These are phyloP conservation scores for Reticulascus tulasneorum DNA, from an alignment of 2,329 filamentous ascomycete species.

Conservation along the genomic window DNA sequence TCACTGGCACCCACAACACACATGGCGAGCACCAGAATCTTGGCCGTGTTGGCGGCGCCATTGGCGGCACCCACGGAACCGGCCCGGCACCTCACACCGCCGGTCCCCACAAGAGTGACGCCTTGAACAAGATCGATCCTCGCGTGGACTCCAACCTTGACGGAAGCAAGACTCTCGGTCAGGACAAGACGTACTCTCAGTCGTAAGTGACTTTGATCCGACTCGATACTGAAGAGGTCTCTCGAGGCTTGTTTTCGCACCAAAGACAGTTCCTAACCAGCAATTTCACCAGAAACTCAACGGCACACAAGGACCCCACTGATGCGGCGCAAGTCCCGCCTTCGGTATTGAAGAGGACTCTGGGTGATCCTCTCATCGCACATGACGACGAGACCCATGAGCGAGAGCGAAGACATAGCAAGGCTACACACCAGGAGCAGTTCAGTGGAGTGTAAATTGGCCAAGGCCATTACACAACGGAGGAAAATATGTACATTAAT, in stretches of 20 bases:
- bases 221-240: not conserved
- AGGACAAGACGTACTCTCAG: constrained; percentile 43
- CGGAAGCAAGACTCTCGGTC: constrained; percentile 49
- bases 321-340: constrained; percentile 57
- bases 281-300: constrained; percentile 8
- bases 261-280: constrained; percentile 14
- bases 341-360: constrained; percentile 43
- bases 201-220: constrained; percentile 31
- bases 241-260: not conserved
- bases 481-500: too few species aligned
- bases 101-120: constrained; percentile 45
- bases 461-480: constrained; percentile 11
- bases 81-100: constrained; percentile 30
- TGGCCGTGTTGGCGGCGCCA: constrained; percentile 24
- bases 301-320: constrained; percentile 41
- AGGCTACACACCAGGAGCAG: constrained; percentile 41
- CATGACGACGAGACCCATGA: constrained; percentile 41
- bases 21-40: constrained; percentile 28
- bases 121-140: constrained; percentile 53
- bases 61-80: constrained; percentile 16
- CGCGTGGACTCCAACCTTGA: constrained; percentile 54
- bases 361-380: constrained; percentile 41
- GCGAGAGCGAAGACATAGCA: constrained; percentile 42
- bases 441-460: constrained; percentile 39
- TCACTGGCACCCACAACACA: constrained; percentile 24